A percentile compares a stretch with the other conserved stretches of the same genome.
Conservation (phyloP, 2,329 filamentous ascomycete species). For the Penicillium sp. region DNA sequence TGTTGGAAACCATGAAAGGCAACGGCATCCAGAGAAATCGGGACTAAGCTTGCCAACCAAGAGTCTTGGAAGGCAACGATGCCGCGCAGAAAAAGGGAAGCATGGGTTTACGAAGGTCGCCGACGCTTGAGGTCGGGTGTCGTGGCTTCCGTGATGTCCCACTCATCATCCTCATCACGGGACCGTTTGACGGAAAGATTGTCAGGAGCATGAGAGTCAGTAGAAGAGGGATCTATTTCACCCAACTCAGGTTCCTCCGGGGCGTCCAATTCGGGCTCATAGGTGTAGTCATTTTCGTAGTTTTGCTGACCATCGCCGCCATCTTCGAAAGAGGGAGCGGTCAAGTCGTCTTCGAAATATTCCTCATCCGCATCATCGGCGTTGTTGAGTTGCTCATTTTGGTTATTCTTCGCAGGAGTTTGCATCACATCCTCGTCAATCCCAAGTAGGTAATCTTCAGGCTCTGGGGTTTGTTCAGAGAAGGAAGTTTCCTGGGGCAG, state of each 20-base stretch:
- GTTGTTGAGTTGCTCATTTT: conserved; percentile 8
- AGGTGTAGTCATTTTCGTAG: conserved; percentile 41
- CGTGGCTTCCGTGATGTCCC: conserved; percentile 25
- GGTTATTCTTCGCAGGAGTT: conserved; percentile 20
- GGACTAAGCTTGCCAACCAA: not conserved
- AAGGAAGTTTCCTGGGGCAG: conserved; percentile 10
- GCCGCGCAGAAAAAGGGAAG: conserved; percentile 4
- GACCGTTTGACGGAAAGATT: conserved; percentile 33
- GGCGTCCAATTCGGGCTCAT: conserved; percentile 35
- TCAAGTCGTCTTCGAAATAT: conserved; percentile 18
- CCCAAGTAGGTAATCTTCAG: conserved; percentile 32
- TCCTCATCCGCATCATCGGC: conserved; percentile 16
- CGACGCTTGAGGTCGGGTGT: conserved; percentile 54
- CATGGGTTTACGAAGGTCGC: conserved; percentile 43
- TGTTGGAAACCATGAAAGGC: not conserved
- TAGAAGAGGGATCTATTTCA: conserved; percentile 19
- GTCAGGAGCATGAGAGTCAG: conserved; percentile 21
- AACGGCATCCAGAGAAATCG: not conserved
- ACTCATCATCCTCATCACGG: conserved; percentile 39
- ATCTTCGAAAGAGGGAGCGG: conserved; percentile 9
- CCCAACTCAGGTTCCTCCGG: conserved; percentile 22
- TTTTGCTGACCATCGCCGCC: conserved; percentile 26
- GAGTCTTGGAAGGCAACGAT: not conserved
- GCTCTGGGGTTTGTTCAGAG: conserved; percentile 17
- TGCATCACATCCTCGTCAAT: conserved; percentile 35